Evolutionary conservation across 108 stramenopile genomes (phyloP).

Genomic region (Cyclostephanos tholiformis): DNA sequence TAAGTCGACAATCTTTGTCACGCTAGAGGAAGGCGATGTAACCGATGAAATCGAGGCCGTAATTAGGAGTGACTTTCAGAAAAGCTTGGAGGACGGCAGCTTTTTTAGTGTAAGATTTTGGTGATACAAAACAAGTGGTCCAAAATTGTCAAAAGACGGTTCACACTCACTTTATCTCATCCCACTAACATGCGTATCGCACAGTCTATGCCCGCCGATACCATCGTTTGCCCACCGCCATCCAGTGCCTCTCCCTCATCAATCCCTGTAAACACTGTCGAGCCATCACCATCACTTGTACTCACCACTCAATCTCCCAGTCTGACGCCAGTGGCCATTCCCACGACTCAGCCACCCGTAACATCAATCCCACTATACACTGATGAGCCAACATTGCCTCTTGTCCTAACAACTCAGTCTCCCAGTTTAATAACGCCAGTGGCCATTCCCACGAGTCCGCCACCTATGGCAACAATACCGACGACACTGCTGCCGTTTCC

Average conservation of each 20-base stretch:
- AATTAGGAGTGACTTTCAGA: conserved; percentile 45
- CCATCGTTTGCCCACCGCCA: neutral
- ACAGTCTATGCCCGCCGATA: neutral
- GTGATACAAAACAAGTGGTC: neutral
- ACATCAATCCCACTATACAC: neutral
- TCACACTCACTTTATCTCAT: neutral
- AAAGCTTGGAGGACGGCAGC: conserved; percentile 46
- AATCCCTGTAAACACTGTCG: neutral
- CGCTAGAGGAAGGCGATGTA: conserved; percentile 64
- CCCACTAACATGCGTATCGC: neutral
- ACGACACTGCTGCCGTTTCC: neutral
- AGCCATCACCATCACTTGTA: neutral
- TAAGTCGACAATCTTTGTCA: conserved; percentile 39
- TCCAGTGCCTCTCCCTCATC: neutral
- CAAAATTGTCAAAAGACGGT: neutral
- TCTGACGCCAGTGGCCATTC: conserved; percentile 2
- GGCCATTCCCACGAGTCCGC: neutral
- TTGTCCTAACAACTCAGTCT: too few relatives aligned
- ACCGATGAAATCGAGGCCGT: conserved; percentile 18
- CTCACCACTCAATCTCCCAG: neutral
- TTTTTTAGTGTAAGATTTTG: conserved; percentile 52
- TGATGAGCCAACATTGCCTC: neutral
- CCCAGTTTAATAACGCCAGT: neutral
- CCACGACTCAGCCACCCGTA: neutral
- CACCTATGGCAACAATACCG: neutral